A percentile compares a stretch with the other conserved stretches of the same genome.
These are phyloP conservation scores for Lipomyces chichibuensis DNA, from an alignment of 805 yeast genomes.

Conservation along the genomic window DNA sequence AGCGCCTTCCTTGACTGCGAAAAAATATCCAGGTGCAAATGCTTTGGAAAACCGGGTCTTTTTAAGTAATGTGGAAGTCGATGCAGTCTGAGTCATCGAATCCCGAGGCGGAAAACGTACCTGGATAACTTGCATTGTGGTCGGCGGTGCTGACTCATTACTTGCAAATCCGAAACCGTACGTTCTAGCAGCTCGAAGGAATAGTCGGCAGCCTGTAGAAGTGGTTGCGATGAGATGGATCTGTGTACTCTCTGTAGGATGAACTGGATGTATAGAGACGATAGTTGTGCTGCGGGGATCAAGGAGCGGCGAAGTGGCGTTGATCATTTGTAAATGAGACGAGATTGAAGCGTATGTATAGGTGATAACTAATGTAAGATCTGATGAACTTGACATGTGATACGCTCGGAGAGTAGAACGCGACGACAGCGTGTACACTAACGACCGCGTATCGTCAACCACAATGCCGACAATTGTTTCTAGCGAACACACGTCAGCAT, in stretches of 20 bases:
- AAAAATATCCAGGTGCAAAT: conserved; percentile 83
- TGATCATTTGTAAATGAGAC: conserved; percentile 42
- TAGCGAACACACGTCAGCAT: conserved; percentile 40
- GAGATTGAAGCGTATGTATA: conserved; percentile 40
- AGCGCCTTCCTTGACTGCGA: conserved; percentile 57
- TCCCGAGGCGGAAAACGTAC: conserved; percentile 52
- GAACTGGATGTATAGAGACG: conserved; percentile 63
- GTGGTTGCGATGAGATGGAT: conserved; percentile 79
- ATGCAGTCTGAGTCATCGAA: conserved; percentile 19
- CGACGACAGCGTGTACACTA: conserved; percentile 80
- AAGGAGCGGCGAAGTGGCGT: conserved; percentile 36
- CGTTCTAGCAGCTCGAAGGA: conserved; percentile 54
- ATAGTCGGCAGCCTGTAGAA: conserved; percentile 79
- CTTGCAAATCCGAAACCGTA: conserved; percentile 30
- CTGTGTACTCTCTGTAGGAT: conserved; percentile 65
- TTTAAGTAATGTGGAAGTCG: conserved; percentile 46
- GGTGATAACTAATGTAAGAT: conserved; percentile 45
- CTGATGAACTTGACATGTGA: conserved; percentile 51
- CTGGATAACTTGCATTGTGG: conserved; percentile 46
- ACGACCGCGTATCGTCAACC: conserved; percentile 75
- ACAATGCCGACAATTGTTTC: conserved; percentile 67
- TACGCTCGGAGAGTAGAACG: conserved; percentile 82
- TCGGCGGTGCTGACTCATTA: conserved; percentile 40
- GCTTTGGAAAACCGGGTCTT: conserved; percentile 61
- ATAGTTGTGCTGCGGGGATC: conserved; percentile 44